These are phyloP conservation scores for Trichophyton benhamiae DNA, from an alignment of 2,329 filamentous ascomycete species.

Conservation along the genomic window DNA sequence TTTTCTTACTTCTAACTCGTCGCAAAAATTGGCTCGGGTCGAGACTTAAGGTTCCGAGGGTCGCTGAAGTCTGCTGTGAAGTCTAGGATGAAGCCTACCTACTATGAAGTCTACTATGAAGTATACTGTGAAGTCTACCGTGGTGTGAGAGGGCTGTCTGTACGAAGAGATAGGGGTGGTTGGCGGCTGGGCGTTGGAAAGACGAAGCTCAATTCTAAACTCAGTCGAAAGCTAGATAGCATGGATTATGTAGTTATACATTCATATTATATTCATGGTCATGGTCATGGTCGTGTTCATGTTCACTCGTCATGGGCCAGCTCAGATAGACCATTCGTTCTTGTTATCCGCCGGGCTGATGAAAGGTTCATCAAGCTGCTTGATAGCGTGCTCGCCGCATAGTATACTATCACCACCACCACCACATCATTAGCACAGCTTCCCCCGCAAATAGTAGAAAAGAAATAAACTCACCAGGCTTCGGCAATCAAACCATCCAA, in stretches of 20 bases:
- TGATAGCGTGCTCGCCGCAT: conserved; percentile 90
- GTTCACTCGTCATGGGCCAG: background rate
- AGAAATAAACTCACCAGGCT: conserved; percentile 54
- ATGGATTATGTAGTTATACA: too few relatives aligned
- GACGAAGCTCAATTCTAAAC: too few relatives aligned
- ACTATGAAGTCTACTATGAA: too few relatives aligned
- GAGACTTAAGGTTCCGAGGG: conserved; percentile 9
- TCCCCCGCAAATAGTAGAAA: background rate
- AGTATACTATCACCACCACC: conserved; percentile 51
- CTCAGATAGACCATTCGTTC: conserved; percentile 65
- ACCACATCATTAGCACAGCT: too few relatives aligned
- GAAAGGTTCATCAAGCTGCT: conserved; percentile 87
- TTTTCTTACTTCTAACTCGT: conserved; percentile 9
- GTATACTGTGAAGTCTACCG: background rate
- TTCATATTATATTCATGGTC: too few relatives aligned
- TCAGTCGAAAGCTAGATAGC: too few relatives aligned
- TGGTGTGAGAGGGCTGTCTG: too few relatives aligned
- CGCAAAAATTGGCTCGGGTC: conserved; percentile 9
- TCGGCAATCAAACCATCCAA: conserved; percentile 84
- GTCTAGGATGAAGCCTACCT: background rate
- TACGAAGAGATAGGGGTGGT: too few relatives aligned
- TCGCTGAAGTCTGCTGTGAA: conserved; percentile 10
- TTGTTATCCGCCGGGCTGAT: conserved; percentile 59
- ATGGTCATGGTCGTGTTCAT: background rate
- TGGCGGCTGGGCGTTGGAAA: too few relatives aligned